Evolutionary conservation across 2,329 filamentous ascomycete species (phyloP).

Genomic region (Pyrenophora teres): DNA sequence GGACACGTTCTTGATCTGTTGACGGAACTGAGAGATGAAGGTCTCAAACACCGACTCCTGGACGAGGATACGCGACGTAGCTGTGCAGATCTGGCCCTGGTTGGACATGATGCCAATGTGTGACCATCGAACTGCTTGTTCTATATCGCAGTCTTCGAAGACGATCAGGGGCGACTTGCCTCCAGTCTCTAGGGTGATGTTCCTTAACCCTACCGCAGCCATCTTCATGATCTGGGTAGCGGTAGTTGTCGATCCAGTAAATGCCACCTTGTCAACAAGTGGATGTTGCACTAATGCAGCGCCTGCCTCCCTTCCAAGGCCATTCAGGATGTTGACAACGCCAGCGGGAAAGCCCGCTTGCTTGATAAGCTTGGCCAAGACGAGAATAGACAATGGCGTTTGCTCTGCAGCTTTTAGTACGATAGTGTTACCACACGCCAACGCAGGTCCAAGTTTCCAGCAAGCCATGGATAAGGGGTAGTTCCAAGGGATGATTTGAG

Average conservation of each 20-base stretch:
- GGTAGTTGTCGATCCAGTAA: slow-evolving; percentile 73
- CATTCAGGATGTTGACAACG: slow-evolving; percentile 54
- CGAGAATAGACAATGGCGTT: slow-evolving; percentile 53
- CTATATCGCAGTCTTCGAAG: slow-evolving; percentile 60
- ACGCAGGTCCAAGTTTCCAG: slow-evolving; percentile 61
- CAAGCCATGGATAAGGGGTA: slow-evolving; percentile 48
- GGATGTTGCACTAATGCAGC: slow-evolving; percentile 67
- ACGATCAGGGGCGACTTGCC: slow-evolving; percentile 61
- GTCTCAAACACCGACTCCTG: slow-evolving; percentile 61
- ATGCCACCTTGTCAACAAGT: slow-evolving; percentile 73
- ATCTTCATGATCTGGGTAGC: slow-evolving; percentile 73
- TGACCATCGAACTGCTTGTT: slow-evolving; percentile 66
- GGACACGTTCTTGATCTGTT: slow-evolving; percentile 7
- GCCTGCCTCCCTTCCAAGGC: slow-evolving; percentile 64
- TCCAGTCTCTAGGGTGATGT: slow-evolving; percentile 62
- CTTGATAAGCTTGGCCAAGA: slow-evolving; percentile 58
- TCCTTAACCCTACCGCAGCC: slow-evolving; percentile 64
- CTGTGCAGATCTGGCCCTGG: slow-evolving; percentile 62
- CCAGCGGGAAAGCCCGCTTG: slow-evolving; percentile 61
- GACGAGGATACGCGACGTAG: slow-evolving; percentile 59
- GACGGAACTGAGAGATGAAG: slow-evolving; percentile 54
- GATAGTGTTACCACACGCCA: slow-evolving; percentile 60
- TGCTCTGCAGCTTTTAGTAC: slow-evolving; percentile 61
- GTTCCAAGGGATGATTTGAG: slow-evolving; percentile 49
- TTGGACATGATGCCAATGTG: slow-evolving; percentile 62